Evolutionary conservation across 495 filamentous ascomycete genomes (phyloP).

Genomic region (Rostrohypoxylon terebratum): DNA sequence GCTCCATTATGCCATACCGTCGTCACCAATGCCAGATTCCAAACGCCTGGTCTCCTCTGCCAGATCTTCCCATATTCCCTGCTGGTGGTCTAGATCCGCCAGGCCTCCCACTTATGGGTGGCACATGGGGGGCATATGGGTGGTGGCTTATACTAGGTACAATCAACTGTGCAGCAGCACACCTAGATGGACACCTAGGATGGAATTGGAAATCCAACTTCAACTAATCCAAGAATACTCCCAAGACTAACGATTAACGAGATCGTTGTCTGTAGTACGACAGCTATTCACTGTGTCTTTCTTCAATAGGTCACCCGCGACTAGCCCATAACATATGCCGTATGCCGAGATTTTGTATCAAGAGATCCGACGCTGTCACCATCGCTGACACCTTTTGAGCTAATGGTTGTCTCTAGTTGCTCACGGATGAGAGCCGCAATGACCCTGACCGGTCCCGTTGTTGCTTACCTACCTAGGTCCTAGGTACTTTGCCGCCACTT

Average conservation of each 20-base stretch:
- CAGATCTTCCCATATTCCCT: constrained; percentile 20
- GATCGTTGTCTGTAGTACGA: constrained; percentile 17
- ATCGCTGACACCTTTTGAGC: constrained; percentile 19
- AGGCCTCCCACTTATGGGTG: constrained; percentile 19
- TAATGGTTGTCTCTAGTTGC: constrained; percentile 23
- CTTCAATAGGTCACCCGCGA: constrained; percentile 20
- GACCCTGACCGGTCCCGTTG: not conserved
- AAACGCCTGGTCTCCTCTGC: constrained; percentile 34
- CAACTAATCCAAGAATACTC: not conserved
- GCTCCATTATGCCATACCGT: not conserved
- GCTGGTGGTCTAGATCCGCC: constrained; percentile 37
- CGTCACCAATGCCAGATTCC: constrained; percentile 23
- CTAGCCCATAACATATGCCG: constrained; percentile 7
- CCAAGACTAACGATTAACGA: not conserved
- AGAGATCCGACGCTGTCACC: constrained; percentile 25
- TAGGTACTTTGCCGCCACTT: constrained; percentile 9
- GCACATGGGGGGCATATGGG: not conserved
- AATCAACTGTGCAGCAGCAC: constrained; percentile 21
- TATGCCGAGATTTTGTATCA: constrained; percentile 27
- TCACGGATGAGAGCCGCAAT: constrained; percentile 36
- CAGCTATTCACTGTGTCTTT: constrained; percentile 1
- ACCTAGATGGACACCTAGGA: constrained; percentile 14
- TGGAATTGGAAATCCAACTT: constrained; percentile 17
- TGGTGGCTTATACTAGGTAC: not conserved
- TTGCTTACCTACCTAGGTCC: not conserved